A percentile compares a stretch with the other conserved stretches of the same genome.
Evolutionary conservation across 345 rosid species (phyloP).

Genomic region (Raphanus sativus): DNA sequence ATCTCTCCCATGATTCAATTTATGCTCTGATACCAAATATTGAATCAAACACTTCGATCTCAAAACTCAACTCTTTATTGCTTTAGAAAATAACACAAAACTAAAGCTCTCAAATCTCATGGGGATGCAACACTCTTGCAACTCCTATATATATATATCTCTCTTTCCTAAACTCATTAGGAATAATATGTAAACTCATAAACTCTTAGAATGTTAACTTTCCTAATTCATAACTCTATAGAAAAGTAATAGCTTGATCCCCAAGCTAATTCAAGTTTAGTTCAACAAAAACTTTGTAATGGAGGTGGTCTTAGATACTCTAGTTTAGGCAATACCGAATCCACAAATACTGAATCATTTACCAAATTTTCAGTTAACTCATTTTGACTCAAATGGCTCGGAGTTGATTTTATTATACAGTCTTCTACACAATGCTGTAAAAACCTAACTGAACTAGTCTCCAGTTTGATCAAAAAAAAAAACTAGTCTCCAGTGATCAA

Average conservation of each 20-base stretch:
- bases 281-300: too few relatives aligned
- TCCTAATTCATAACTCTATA: too few relatives aligned
- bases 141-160: too few relatives aligned
- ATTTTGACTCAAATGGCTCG: neutral
- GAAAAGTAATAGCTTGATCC: too few relatives aligned
- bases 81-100: neutral
- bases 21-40: neutral
- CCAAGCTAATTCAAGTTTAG: too few relatives aligned
- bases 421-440: neutral
- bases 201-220: too few relatives aligned
- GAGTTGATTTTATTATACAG: neutral
- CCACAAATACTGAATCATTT: neutral
- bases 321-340: neutral
- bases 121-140: too few relatives aligned
- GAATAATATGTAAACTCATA: too few relatives aligned
- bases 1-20: neutral
- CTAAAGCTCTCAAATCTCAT: too few relatives aligned
- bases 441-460: neutral
- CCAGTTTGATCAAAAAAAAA: neutral
- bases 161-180: too few relatives aligned
- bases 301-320: too few relatives aligned
- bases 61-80: neutral
- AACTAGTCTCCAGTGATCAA: neutral
- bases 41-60: neutral
- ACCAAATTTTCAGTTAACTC: neutral